These are phyloP conservation scores for Rhizophora apiculata DNA, from an alignment of 345 rosid species.

Conservation along the genomic window DNA sequence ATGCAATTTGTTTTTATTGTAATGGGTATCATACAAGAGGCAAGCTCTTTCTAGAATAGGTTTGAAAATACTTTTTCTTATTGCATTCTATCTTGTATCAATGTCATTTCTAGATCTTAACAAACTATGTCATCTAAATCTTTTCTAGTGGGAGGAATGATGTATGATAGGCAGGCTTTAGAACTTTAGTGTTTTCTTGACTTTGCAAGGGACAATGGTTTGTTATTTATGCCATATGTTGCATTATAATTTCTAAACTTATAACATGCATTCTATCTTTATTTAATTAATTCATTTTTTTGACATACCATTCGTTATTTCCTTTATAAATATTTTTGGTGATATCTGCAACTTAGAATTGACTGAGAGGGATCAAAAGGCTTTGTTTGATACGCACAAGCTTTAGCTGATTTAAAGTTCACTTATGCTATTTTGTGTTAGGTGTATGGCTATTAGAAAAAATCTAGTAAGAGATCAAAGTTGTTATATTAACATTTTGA, in stretches of 20 bases:
- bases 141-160: conserved; percentile 89
- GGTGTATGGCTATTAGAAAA: conserved; percentile 79
- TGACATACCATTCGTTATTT: conserved; percentile 13
- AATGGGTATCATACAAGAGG: conserved; percentile 89
- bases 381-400: conserved; percentile 40
- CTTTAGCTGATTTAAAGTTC: conserved; percentile 86
- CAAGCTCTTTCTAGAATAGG: conserved; percentile 98
- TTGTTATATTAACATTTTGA: conserved; percentile 70
- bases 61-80: conserved; percentile 5
- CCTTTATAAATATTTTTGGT: conserved; percentile 38
- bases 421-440: conserved; percentile 98
- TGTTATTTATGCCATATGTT: conserved; percentile 28
- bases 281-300: conserved; percentile 6
- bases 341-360: conserved; percentile 34
- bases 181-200: conserved; percentile 80
- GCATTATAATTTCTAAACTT: conserved; percentile 1
- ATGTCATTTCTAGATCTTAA: conserved; percentile 11
- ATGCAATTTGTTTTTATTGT: no score
- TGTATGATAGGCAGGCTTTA: conserved; percentile 78
- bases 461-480: conserved; percentile 63
- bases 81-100: not conserved
- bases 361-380: conserved; percentile 26
- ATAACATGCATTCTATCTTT: not conserved
- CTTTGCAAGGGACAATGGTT: conserved; percentile 54
- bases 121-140: conserved; percentile 16